phyloP scores from a whole-genome alignment of 306 rosid genomes.

The Castanospermum australe region DNA sequence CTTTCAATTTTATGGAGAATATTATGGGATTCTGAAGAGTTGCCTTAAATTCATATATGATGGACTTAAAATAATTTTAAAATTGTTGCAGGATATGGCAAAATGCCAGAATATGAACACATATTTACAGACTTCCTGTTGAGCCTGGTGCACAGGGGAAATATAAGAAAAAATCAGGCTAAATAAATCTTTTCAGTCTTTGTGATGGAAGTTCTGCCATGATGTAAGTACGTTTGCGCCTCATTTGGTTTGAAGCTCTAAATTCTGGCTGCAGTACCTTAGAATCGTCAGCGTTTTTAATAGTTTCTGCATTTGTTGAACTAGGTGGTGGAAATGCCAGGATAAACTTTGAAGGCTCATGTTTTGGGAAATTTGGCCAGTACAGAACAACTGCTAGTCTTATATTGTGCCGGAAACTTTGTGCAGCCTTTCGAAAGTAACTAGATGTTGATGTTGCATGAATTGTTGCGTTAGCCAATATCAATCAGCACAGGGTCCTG shows the following conservation, averaged over 20 bases:
- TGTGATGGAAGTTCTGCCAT: slow-evolving; percentile 5
- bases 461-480: not conserved
- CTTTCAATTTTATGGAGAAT: not conserved
- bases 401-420: slow-evolving; percentile 3
- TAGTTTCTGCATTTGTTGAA: not conserved
- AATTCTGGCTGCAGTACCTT: not conserved
- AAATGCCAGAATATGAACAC: slow-evolving; percentile 93
- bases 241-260: not conserved
- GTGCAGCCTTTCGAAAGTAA: not conserved
- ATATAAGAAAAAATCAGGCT: slow-evolving; percentile 57
- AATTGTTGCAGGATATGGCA: slow-evolving; percentile 76
- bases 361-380: slow-evolving; percentile 5
- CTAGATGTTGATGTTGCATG: not conserved
- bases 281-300: not conserved
- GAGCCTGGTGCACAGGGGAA: slow-evolving; percentile 60
- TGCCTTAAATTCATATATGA: not conserved
- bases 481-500: not conserved
- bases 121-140: slow-evolving; percentile 88
- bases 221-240: slow-evolving; percentile 6
- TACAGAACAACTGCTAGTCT: not conserved
- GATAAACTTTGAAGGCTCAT: not conserved
- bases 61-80: not conserved
- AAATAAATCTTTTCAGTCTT: slow-evolving; percentile 3
- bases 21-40: not conserved
- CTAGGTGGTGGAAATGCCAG: not conserved